phyloP scores from a whole-genome alignment of 495 filamentous ascomycete species.

The Lophium mytilinum region DNA sequence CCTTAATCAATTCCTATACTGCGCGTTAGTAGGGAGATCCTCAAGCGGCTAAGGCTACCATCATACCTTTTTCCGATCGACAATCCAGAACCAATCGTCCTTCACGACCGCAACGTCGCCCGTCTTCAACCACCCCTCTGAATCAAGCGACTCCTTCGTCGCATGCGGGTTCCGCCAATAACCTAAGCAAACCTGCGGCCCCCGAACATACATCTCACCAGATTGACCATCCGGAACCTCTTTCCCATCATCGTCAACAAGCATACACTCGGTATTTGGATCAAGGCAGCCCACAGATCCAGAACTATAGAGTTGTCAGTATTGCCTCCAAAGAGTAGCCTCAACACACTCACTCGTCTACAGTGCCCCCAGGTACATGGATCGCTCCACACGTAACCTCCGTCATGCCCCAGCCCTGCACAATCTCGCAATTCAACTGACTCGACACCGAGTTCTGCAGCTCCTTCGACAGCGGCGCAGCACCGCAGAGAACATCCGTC shows the following conservation, averaged over 20 bases:
- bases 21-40: too few species aligned
- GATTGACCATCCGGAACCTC: slow-evolving; percentile 28
- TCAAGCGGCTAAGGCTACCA: too few species aligned
- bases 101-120: slow-evolving; percentile 32
- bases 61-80: slow-evolving; percentile 32
- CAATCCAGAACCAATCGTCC: slow-evolving; percentile 32
- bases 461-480: slow-evolving; percentile 30
- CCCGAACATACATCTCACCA: slow-evolving; percentile 32
- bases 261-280: slow-evolving; percentile 30
- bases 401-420: slow-evolving; percentile 35
- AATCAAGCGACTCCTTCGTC: slow-evolving; percentile 24
- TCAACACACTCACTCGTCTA: slow-evolving; percentile 21
- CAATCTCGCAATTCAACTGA: slow-evolving; percentile 25
- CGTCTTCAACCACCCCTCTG: slow-evolving; percentile 31
- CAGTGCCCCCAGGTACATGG: slow-evolving; percentile 23
- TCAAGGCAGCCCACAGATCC: slow-evolving; percentile 30
- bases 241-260: slow-evolving; percentile 33
- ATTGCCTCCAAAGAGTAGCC: neutral
- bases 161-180: slow-evolving; percentile 32
- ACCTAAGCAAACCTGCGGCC: slow-evolving; percentile 29
- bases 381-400: slow-evolving; percentile 31
- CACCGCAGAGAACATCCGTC: slow-evolving; percentile 30
- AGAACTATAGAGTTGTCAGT: slow-evolving; percentile 12
- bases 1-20: slow-evolving; percentile 36
- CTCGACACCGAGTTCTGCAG: slow-evolving; percentile 27